phyloP scores from a whole-genome alignment of 768 basidiomycete genomes.

The Gautieria morchelliformis region DNA sequence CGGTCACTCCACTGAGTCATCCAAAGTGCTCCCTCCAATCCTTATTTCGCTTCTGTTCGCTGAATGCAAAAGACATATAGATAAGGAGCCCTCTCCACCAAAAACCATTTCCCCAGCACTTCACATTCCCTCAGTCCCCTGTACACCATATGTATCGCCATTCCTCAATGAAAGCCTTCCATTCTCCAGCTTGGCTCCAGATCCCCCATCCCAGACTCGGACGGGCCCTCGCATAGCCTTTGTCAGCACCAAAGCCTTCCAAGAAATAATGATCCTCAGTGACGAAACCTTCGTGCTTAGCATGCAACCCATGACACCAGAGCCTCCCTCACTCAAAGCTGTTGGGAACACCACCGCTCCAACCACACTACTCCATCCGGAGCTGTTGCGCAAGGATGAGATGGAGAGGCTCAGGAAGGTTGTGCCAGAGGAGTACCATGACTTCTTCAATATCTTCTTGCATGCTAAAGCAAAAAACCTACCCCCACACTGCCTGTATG shows the following conservation, averaged over 20 bases:
- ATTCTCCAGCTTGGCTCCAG: neutral
- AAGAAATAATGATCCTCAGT: neutral
- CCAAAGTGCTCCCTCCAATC: too few relatives aligned
- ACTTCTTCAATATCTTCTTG: too few relatives aligned
- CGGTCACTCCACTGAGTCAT: too few relatives aligned
- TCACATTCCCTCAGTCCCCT: neutral
- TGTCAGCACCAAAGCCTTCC: neutral
- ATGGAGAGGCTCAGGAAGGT: neutral
- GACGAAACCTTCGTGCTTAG: neutral
- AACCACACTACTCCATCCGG: neutral
- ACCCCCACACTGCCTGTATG: too few relatives aligned
- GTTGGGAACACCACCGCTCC: neutral
- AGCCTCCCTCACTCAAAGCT: neutral
- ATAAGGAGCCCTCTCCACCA: neutral
- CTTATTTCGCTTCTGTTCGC: too few relatives aligned
- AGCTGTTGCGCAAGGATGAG: neutral
- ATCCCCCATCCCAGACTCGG: neutral
- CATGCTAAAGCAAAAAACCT: too few relatives aligned
- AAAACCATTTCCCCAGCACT: neutral
- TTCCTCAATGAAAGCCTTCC: neutral
- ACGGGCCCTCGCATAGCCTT: neutral
- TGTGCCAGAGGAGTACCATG: conserved; percentile 21
- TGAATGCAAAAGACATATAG: too few relatives aligned
- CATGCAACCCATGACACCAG: too few relatives aligned
- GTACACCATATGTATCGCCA: neutral